These are phyloP conservation scores for Trichophyton schoenleinii DNA, from an alignment of 2,329 filamentous ascomycete genomes.

Conservation along the genomic window DNA sequence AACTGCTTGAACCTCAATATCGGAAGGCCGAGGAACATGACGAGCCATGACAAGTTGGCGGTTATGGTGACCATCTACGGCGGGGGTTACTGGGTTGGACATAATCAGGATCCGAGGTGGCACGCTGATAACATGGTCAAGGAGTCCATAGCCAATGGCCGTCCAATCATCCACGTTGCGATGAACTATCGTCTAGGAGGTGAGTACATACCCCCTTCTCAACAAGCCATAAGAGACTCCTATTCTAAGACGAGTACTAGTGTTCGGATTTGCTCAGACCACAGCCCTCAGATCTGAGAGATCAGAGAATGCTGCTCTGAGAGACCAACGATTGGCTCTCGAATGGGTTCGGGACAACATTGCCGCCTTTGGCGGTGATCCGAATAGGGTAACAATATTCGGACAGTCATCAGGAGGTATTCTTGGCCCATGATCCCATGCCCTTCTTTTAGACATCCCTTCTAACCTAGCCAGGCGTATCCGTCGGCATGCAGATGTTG, in stretches of 20 bases:
- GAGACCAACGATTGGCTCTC: constrained; percentile 46
- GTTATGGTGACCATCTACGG: constrained; percentile 62
- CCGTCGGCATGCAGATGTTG: constrained; percentile 38
- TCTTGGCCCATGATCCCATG: neutral
- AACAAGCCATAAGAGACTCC: neutral
- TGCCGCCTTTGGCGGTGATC: constrained; percentile 43
- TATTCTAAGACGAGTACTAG: neutral
- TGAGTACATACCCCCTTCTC: neutral
- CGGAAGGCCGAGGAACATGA: constrained; percentile 46
- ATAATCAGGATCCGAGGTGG: constrained; percentile 4
- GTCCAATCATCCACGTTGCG: constrained; percentile 61
- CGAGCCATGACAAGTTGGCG: constrained; percentile 43
- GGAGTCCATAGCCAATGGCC: constrained; percentile 35
- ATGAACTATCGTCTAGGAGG: constrained; percentile 67
- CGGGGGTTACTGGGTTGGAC: neutral
- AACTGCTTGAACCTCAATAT: constrained; percentile 54
- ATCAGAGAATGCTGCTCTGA: constrained; percentile 49
- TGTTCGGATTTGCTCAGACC: constrained; percentile 59
- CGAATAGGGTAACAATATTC: constrained; percentile 62
- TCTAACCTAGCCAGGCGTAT: constrained; percentile 21
- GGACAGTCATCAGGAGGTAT: constrained; percentile 53
- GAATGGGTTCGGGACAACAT: constrained; percentile 47
- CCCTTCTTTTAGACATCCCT: neutral
- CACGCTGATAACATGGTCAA: constrained; percentile 24
- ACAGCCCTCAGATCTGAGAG: constrained; percentile 55